Conservation (phyloP, 495 filamentous ascomycete species). For the Sphaerosporella brunnea region DNA sequence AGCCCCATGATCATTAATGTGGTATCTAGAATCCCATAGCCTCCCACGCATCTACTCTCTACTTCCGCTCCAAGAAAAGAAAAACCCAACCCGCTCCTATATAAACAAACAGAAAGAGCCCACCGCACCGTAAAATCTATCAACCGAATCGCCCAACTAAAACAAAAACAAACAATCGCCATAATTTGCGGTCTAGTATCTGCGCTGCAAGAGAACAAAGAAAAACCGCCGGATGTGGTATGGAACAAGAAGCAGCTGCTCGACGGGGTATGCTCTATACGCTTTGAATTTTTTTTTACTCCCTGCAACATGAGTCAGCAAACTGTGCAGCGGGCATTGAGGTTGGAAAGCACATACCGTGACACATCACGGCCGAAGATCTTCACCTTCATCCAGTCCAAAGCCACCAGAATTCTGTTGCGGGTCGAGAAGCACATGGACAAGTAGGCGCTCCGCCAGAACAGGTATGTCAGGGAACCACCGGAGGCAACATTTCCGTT, state of each 20-base stretch:
- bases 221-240: background rate
- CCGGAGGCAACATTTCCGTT: conserved; percentile 52
- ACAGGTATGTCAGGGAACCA: conserved; percentile 40
- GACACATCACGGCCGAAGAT: conserved; percentile 79
- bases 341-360: background rate
- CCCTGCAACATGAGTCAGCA: background rate
- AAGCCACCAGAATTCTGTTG: conserved; percentile 76
- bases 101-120: no score
- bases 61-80: no score
- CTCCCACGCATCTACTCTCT: no score
- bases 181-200: background rate
- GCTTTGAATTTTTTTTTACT: background rate
- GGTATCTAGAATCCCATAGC: no score
- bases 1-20: no score
- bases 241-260: background rate
- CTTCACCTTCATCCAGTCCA: conserved; percentile 94
- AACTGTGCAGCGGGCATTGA: background rate
- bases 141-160: no score
- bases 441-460: conserved; percentile 94
- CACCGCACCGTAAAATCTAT: no score
- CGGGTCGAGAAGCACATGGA: conserved; percentile 99
- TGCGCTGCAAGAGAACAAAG: background rate
- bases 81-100: no score
- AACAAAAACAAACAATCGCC: background rate
- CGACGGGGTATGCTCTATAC: background rate